Percentiles rank a stretch among this genome's conserved stretches.
Evolutionary conservation across 2,329 filamentous ascomycete species (phyloP).

Genomic region (Monilinia fructicola): DNA sequence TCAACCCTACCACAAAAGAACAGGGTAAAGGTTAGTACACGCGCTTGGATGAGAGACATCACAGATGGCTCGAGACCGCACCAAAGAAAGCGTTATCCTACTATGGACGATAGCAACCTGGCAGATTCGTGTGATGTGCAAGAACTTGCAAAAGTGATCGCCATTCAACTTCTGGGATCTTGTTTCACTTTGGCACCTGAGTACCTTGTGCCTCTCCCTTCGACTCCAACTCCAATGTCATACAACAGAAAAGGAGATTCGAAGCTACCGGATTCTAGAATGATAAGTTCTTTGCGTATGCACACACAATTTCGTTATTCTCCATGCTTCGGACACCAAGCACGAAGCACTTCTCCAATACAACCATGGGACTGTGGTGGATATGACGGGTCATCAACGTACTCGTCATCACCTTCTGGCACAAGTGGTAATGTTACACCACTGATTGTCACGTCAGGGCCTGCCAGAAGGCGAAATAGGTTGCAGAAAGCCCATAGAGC

Average conservation of each 20-base stretch:
- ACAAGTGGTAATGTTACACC: slow-evolving; percentile 23
- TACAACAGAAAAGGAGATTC: slow-evolving; percentile 19
- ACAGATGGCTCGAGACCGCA: slow-evolving; percentile 18
- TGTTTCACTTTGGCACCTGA: slow-evolving; percentile 40
- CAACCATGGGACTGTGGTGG: slow-evolving; percentile 30
- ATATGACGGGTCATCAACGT: slow-evolving; percentile 29
- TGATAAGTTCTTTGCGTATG: slow-evolving; percentile 41
- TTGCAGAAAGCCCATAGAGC: slow-evolving; percentile 22
- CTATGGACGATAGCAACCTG: slow-evolving; percentile 34
- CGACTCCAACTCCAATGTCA: slow-evolving; percentile 8
- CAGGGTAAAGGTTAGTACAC: slow-evolving; percentile 20
- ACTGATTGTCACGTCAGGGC: slow-evolving; percentile 22
- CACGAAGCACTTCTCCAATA: slow-evolving; percentile 37
- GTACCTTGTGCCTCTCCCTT: slow-evolving; percentile 20
- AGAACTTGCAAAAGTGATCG: slow-evolving; percentile 38
- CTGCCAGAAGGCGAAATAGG: slow-evolving; percentile 14
- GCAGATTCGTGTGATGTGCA: slow-evolving; percentile 29
- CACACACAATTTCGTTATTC: slow-evolving; percentile 40
- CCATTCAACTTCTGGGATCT: slow-evolving; percentile 38
- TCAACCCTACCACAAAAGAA: slow-evolving; percentile 26
- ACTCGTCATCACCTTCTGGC: slow-evolving; percentile 19
- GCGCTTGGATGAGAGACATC: slow-evolving; percentile 24
- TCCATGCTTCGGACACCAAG: slow-evolving; percentile 39
- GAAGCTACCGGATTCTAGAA: slow-evolving; percentile 31
- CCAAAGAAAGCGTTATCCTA: slow-evolving; percentile 26